These are phyloP conservation scores for Cutaneotrichosporon dermatis DNA, from an alignment of 1,284 basidiomycete species.

Conservation along the genomic window DNA sequence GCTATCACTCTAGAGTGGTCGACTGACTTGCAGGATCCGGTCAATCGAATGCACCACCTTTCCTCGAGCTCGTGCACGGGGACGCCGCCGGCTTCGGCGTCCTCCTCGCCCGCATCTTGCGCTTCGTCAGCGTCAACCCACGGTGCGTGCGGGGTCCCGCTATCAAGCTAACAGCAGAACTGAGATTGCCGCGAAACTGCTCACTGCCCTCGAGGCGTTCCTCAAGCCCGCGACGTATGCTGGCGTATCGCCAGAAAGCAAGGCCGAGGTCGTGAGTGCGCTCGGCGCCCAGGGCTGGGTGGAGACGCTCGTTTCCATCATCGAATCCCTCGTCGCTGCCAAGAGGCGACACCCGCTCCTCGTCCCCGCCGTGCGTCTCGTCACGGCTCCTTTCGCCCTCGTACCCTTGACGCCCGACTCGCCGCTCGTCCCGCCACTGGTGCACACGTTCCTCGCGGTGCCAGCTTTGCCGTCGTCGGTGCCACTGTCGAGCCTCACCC, in stretches of 20 bases:
- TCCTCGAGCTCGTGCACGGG: not conserved
- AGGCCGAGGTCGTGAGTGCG: slow-evolving; percentile 14
- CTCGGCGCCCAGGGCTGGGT: slow-evolving; percentile 31
- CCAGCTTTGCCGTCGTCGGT: slow-evolving; percentile 41
- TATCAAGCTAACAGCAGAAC: slow-evolving; percentile 18
- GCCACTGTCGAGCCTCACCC: slow-evolving; percentile 41
- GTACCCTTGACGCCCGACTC: slow-evolving; percentile 7
- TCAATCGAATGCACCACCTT: not conserved
- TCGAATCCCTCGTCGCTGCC: slow-evolving; percentile 30
- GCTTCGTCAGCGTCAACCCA: slow-evolving; percentile 15
- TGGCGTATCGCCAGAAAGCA: not conserved
- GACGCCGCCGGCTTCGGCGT: slow-evolving; percentile 8
- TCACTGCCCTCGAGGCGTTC: slow-evolving; percentile 21
- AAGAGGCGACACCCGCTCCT: slow-evolving; percentile 44
- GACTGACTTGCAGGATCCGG: too few species aligned
- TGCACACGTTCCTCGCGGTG: slow-evolving; percentile 40
- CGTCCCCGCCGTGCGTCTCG: slow-evolving; percentile 31
- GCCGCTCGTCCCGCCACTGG: slow-evolving; percentile 27
- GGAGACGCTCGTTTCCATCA: slow-evolving; percentile 22
- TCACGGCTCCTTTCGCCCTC: slow-evolving; percentile 34
- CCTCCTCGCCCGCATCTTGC: slow-evolving; percentile 13
- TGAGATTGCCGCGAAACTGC: slow-evolving; percentile 5
- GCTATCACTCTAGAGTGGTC: too few species aligned
- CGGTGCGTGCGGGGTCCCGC: not conserved
- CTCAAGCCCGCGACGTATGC: slow-evolving; percentile 19